These are phyloP conservation scores for Venturia nashicola DNA, from an alignment of 2,329 filamentous ascomycete genomes.

Conservation along the genomic window DNA sequence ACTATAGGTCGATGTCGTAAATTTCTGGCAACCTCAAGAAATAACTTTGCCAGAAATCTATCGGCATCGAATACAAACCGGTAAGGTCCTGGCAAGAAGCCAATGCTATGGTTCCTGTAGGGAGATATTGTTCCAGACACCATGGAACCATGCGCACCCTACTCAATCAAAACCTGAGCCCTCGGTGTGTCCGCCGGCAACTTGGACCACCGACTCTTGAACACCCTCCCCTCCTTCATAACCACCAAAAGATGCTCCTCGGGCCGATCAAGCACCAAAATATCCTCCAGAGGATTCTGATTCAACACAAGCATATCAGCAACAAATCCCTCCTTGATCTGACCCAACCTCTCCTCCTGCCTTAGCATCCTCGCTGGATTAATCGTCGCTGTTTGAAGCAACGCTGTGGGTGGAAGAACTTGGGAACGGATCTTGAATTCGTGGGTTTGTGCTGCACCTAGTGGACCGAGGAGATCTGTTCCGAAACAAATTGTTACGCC, in stretches of 20 bases:
- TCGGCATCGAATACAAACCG: too few relatives aligned
- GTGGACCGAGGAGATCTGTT: neutral
- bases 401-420: neutral
- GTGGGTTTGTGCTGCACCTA: neutral
- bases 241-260: constrained; percentile 38
- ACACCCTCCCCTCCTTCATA: constrained; percentile 41
- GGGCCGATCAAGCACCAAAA: constrained; percentile 36
- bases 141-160: neutral
- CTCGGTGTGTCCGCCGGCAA: neutral
- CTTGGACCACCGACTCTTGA: neutral
- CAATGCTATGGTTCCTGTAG: too few relatives aligned
- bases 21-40: too few relatives aligned
- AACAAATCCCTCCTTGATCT: constrained; percentile 26
- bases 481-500: neutral
- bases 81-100: too few relatives aligned
- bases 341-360: neutral
- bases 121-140: too few relatives aligned
- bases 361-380: neutral
- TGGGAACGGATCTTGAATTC: neutral
- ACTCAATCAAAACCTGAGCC: neutral
- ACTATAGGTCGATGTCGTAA: too few relatives aligned
- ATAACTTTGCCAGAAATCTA: too few relatives aligned
- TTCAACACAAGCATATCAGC: constrained; percentile 43
- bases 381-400: neutral
- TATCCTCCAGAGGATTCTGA: constrained; percentile 42